Conservation (phyloP, 768 basidiomycete genomes). For the Suillus tomentosus region DNA sequence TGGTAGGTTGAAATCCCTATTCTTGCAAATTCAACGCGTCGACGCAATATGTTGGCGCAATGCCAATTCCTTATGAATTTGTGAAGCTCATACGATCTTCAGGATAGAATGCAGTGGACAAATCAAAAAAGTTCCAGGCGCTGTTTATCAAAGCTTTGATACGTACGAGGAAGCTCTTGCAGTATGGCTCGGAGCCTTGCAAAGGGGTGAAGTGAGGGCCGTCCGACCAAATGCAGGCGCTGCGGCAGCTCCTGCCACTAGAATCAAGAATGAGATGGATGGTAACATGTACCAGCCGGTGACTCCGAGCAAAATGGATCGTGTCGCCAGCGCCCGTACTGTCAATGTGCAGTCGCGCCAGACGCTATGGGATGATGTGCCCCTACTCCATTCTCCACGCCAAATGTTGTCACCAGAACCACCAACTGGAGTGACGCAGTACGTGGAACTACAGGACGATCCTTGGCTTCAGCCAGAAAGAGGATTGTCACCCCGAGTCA, state of each 20-base stretch:
- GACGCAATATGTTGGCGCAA: conserved; percentile 30
- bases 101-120: conserved; percentile 51
- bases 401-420: conserved; percentile 24
- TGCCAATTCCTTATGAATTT: conserved; percentile 20
- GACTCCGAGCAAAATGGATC: conserved; percentile 7
- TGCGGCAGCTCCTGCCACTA: conserved; percentile 8
- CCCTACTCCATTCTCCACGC: not conserved
- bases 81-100: conserved; percentile 15
- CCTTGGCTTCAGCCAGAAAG: conserved; percentile 12
- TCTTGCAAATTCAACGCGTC: conserved; percentile 16
- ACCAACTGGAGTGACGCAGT: conserved; percentile 27
- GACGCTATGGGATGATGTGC: conserved; percentile 15
- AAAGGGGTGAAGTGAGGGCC: conserved; percentile 30
- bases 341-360: conserved; percentile 13
- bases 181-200: conserved; percentile 31
- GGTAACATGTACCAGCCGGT: not conserved
- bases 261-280: conserved; percentile 14
- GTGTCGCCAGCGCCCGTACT: conserved; percentile 9
- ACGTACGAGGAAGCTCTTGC: conserved; percentile 44
- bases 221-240: conserved; percentile 15
- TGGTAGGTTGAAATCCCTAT: conserved; percentile 22
- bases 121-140: conserved; percentile 44
- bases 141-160: conserved; percentile 45
- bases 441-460: conserved; percentile 22
- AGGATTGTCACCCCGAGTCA: conserved; percentile 20